Evolutionary conservation across 257 asterid genomes (phyloP), one percentile per base, ranked within the genome.

Genomic region (Verbena officinalis): DNA sequence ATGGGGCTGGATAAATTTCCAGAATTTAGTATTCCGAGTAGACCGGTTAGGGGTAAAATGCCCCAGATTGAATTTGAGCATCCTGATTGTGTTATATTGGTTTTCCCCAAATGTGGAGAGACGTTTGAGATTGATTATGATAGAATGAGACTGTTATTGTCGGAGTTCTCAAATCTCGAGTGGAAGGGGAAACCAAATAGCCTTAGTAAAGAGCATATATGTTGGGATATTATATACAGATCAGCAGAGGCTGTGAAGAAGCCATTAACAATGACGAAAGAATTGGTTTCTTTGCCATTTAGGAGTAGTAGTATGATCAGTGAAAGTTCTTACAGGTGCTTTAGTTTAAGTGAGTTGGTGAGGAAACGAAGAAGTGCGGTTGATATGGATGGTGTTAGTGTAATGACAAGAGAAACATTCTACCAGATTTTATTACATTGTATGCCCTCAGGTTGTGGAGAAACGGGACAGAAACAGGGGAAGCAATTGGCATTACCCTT

Each of bases 301-400:
- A 73, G 22, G 51, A 73, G 87, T 60, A 76, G 82, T 71, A 77
- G 76, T 36, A 10, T 64, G 44, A 66, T 82, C 36, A 80, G 77
- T 68, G 84, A 77, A 36, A 69, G 75, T 72, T 80, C 78, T 68
- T 93, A 87, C 63, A 77, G 72, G 77, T 86, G 75, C 34, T 60
- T 81, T 59, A 82, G 75, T 74, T 67, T 93, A 24, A 77, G 83
- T 40, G 94, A 93, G 73, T 62, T 89, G 62, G 90, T 83, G 64
- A 84, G 98, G 70, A 93, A 78, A 69, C 83, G 98, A 3, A 82
- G 97, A 71, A 93, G 98, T 22, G 98, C 98, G 2, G 98, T 93
- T 64, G 98, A 89, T 78, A 89, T 93, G 98, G 98, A 93, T 83
- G 96, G 95, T 33, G 45, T 43, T 33, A 93, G 92, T 2, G 40